Base-by-base conservation (phyloP, 1,139 yeast species). In the Sugiyamaella grinbergsii region DNA sequence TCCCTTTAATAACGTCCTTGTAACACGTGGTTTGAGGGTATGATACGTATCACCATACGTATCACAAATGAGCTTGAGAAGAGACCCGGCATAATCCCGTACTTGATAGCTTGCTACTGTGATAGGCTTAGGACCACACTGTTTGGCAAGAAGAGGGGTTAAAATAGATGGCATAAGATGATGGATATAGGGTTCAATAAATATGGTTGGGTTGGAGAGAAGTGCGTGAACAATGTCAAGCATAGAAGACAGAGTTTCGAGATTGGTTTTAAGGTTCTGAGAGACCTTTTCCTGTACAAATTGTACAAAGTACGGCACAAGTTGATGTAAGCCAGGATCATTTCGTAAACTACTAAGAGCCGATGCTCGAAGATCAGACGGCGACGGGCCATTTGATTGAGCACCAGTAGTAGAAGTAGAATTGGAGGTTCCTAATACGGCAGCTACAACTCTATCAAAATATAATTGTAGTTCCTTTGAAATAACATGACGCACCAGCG, bases 251-350 rank as follows among this genome's bases (percentile, higher is more conserved):
- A 93, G 73, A 31, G 88, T 72, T 15, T 80, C 82, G 43, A 87
- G 74, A 63, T 85, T 85, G 26, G 59, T 43, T 61, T 88, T 80
- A 59, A 93, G 76, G 63, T 89, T 93, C 65, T 89, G 87, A 1
- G 98, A 89, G 52, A 93, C 84, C 63, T 94, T 96, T 66, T 94
- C 98, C 10, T 97, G 96, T 23, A 90, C 90, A 67, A 93, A 91
- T 65, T 93, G 98, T 50, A 93, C 90, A 62, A 94, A 88, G 66
- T 94, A 94, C 1, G 99, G 99, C 5, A 94, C 94, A 49, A 94
- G 73, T 69, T 94, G 99, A 71, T 94, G 98, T 54, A 94, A 74
- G 29, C 99, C 99, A 0, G 98, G 96, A 64, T 94, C 99, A 42
- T 86, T 83, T 54, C 88, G 81, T 55, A 93, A 74, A 11, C 96